Evolutionary conservation across 1,284 basidiomycete genomes (phyloP).

Genomic region (Marasmius fiardii): DNA sequence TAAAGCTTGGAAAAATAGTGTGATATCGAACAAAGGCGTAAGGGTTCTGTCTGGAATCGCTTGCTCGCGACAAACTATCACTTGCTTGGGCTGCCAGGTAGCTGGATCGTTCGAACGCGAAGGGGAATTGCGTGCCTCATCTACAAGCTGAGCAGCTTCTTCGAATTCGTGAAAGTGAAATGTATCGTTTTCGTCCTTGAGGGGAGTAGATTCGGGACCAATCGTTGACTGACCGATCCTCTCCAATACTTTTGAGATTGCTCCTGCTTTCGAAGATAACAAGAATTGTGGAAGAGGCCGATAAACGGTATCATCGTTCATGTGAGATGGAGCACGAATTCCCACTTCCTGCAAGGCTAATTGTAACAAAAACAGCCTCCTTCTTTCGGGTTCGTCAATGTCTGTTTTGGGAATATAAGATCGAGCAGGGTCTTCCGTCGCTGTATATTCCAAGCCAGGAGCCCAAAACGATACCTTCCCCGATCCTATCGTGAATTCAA

Average conservation of each 20-base stretch:
- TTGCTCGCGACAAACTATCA: constrained; percentile 45
- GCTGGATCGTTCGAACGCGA: constrained; percentile 21
- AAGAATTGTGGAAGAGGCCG: constrained; percentile 55
- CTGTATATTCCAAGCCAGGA: constrained; percentile 62
- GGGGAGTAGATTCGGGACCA: constrained; percentile 27
- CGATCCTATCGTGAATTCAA: constrained; percentile 45
- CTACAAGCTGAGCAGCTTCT: constrained; percentile 33
- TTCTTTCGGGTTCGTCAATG: constrained; percentile 32
- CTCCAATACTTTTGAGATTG: constrained; percentile 35
- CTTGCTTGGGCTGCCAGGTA: constrained; percentile 44
- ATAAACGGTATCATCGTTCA: constrained; percentile 17
- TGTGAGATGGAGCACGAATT: constrained; percentile 38
- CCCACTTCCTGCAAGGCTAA: constrained; percentile 43
- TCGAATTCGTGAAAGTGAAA: constrained; percentile 54
- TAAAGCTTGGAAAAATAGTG: constrained; percentile 43
- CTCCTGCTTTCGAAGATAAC: constrained; percentile 31
- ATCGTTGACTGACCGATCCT: constrained; percentile 30
- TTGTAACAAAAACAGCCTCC: constrained; percentile 37
- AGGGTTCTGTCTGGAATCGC: constrained; percentile 37
- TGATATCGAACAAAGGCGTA: constrained; percentile 57
- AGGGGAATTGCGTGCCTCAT: constrained; percentile 27
- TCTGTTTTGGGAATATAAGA: constrained; percentile 28
- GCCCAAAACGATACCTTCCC: constrained; percentile 64
- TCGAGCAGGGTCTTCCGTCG: constrained; percentile 39
- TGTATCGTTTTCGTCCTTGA: constrained; percentile 66